These are phyloP conservation scores for Cladosporium sp. DNA, from an alignment of 2,329 filamentous ascomycete genomes.

Conservation along the genomic window DNA sequence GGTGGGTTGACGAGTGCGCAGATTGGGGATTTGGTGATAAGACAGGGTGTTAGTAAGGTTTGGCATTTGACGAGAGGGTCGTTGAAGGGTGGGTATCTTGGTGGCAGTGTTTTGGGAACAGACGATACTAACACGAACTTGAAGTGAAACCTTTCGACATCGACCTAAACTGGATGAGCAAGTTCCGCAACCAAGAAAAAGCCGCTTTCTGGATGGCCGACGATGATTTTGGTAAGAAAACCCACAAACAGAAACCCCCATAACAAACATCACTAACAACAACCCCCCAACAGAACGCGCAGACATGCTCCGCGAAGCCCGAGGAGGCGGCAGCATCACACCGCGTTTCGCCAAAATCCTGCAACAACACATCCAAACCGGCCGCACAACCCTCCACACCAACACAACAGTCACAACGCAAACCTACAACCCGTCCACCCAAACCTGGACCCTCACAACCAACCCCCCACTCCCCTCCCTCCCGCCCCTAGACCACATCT, in stretches of 20 bases:
- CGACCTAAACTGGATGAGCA: constrained; percentile 72
- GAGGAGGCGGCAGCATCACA: constrained; percentile 73
- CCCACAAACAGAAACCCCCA: background rate
- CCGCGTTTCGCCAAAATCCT: constrained; percentile 63
- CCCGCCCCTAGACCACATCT: constrained; percentile 59
- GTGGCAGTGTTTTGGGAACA: background rate
- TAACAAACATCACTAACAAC: background rate
- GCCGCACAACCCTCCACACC: constrained; percentile 52
- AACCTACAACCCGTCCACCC: constrained; percentile 43
- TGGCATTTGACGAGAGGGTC: constrained; percentile 63
- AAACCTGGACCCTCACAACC: constrained; percentile 51
- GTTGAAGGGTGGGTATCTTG: constrained; percentile 44
- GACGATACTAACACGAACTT: background rate
- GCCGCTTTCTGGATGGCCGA: constrained; percentile 74
- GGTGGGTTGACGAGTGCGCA: constrained; percentile 75
- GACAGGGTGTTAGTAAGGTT: constrained; percentile 61
- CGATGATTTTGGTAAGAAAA: constrained; percentile 50
- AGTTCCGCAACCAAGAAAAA: constrained; percentile 73
- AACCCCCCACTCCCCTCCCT: constrained; percentile 49
- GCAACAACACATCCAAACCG: constrained; percentile 52
- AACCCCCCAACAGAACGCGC: constrained; percentile 49
- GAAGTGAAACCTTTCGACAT: constrained; percentile 72
- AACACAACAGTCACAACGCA: constrained; percentile 53
- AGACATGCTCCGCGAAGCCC: constrained; percentile 59
- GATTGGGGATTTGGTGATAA: constrained; percentile 61